These are phyloP conservation scores for Zygosaccharomyces rouxii DNA, from an alignment of 805 yeast genomes.

Conservation along the genomic window DNA sequence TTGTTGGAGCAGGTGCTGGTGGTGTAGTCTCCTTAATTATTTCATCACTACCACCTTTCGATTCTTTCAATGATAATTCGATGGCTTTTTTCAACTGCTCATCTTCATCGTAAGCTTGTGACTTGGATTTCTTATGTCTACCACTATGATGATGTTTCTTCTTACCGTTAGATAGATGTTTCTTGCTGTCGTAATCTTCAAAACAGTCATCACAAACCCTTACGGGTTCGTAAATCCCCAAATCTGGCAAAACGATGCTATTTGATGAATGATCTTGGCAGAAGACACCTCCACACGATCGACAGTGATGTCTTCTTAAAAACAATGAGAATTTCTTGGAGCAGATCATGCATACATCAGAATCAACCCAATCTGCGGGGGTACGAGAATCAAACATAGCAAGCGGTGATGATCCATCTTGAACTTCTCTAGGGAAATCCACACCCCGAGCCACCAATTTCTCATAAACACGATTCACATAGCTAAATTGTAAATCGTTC, in stretches of 20 bases:
- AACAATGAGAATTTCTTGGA: constrained; percentile 73
- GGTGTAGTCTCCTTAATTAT: constrained; percentile 28
- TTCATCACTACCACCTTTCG: constrained; percentile 26
- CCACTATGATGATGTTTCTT: constrained; percentile 15
- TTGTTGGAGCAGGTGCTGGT: constrained; percentile 7
- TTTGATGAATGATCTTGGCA: constrained; percentile 83
- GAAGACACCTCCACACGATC: constrained; percentile 95
- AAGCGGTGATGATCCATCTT: constrained; percentile 24
- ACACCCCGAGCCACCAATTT: constrained; percentile 59
- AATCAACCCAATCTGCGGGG: constrained; percentile 97
- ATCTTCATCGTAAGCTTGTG: constrained; percentile 55
- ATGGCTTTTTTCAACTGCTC: constrained; percentile 76
- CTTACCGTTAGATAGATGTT: constrained; percentile 18
- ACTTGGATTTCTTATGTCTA: constrained; percentile 27
- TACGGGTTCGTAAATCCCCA: constrained; percentile 85
- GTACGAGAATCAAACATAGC: constrained; percentile 77
- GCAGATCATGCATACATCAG: constrained; percentile 92
- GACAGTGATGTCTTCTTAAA: constrained; percentile 92
- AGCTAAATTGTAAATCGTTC: constrained; percentile 57
- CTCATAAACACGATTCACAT: constrained; percentile 59
- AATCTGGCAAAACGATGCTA: constrained; percentile 63
- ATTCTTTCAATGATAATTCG: constrained; percentile 67
- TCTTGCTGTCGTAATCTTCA: constrained; percentile 49
- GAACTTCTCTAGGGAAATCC: constrained; percentile 50
- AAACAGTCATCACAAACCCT: constrained; percentile 91